These are phyloP conservation scores for Oryza rufipogon DNA, from an alignment of 176 grass and related monocot species.

Conservation along the genomic window DNA sequence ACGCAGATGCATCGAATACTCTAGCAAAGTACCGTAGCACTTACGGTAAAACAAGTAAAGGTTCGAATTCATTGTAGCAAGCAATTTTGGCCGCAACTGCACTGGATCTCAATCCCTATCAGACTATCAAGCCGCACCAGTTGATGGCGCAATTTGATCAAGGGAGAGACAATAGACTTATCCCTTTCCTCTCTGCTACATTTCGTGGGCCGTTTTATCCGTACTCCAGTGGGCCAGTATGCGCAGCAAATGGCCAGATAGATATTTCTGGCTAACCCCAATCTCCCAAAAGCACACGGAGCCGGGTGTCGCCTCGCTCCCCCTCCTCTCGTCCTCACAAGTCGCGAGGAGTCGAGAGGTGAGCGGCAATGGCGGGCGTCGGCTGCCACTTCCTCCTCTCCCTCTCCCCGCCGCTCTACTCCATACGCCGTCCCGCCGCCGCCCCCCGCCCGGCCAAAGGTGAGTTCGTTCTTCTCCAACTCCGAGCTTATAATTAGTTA, in stretches of 20 bases:
- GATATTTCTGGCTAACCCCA: constrained; percentile 3
- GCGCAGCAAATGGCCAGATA: background rate
- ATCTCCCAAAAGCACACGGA: background rate
- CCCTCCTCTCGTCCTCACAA: constrained; percentile 37
- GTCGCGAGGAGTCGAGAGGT: background rate
- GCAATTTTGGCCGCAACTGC: too few species aligned
- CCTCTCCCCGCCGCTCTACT: constrained; percentile 24
- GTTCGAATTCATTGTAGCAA: too few species aligned
- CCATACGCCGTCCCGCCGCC: background rate
- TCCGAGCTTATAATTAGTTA: background rate
- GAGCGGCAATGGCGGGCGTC: constrained; percentile 36
- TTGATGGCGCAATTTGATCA: too few species aligned
- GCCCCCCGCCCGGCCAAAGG: constrained; percentile 1
- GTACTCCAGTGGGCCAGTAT: too few species aligned
- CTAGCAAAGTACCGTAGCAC: too few species aligned
- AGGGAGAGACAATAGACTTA: too few species aligned
- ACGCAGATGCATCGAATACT: too few species aligned
- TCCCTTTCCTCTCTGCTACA: too few species aligned
- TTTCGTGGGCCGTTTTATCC: too few species aligned
- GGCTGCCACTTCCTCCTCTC: constrained; percentile 44
- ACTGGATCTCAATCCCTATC: too few species aligned
- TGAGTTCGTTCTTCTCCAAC: background rate
- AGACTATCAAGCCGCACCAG: too few species aligned
- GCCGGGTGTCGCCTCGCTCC: background rate
- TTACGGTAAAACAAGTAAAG: too few species aligned